Evolutionary conservation across 2,329 filamentous ascomycete genomes (phyloP).

Genomic region (Rhinocladiella mackenziei): DNA sequence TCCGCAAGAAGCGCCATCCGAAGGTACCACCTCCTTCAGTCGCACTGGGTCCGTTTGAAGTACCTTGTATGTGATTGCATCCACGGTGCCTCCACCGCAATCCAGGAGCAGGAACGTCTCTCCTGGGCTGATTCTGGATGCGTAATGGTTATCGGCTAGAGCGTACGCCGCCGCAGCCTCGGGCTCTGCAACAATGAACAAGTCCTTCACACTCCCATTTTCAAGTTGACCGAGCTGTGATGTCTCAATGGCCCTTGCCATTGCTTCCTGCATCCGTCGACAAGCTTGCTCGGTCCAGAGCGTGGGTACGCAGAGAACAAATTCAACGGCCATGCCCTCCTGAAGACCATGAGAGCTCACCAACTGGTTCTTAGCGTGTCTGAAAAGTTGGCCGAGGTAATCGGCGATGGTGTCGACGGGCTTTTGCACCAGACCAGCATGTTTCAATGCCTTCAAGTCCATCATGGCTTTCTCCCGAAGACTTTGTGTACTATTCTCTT

Average conservation of each 20-base stretch:
- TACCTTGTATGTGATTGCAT: conserved; percentile 42
- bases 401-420: conserved; percentile 90
- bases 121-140: conserved; percentile 49
- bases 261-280: conserved; percentile 8
- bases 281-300: conserved; percentile 65
- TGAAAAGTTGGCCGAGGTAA: conserved; percentile 85
- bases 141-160: conserved; percentile 63
- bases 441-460: conserved; percentile 2
- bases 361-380: conserved; percentile 1
- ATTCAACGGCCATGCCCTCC: background rate
- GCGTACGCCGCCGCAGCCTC: conserved; percentile 20
- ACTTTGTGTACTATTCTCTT: background rate
- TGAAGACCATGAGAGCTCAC: conserved; percentile 1
- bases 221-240: conserved; percentile 89
- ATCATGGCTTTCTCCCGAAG: background rate
- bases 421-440: background rate
- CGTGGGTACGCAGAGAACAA: conserved; percentile 62
- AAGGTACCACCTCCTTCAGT: conserved; percentile 14
- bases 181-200: conserved; percentile 23
- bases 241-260: conserved; percentile 53
- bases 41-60: conserved; percentile 8
- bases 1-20: conserved; percentile 32
- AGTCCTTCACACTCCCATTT: conserved; percentile 85
- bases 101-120: conserved; percentile 76
- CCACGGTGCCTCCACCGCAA: conserved; percentile 94